These are phyloP conservation scores for Sphaerulina vaccinii DNA, from an alignment of 2,329 filamentous ascomycete species.

Conservation along the genomic window DNA sequence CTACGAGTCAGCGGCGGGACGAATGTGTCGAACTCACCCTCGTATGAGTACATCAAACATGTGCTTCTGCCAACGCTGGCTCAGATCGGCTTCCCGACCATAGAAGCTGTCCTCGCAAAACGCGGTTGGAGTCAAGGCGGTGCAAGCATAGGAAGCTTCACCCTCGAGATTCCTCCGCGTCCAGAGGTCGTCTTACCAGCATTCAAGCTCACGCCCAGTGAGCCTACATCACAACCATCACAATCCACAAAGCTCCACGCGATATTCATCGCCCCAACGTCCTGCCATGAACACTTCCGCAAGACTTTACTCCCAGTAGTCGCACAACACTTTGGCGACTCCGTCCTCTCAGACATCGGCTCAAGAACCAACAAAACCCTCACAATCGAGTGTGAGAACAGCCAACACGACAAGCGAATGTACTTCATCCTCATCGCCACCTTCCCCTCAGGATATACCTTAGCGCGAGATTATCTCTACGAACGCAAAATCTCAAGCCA, in stretches of 20 bases:
- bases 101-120: conserved; percentile 45
- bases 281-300: conserved; percentile 33
- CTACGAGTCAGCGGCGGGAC: conserved; percentile 58
- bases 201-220: conserved; percentile 38
- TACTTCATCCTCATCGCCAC: conserved; percentile 59
- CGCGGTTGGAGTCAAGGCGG: conserved; percentile 56
- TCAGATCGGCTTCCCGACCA: conserved; percentile 50
- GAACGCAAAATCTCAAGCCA: conserved; percentile 37
- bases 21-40: conserved; percentile 56
- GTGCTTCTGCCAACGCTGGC: conserved; percentile 56
- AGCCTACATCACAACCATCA: conserved; percentile 17
- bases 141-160: conserved; percentile 49
- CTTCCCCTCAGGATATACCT: conserved; percentile 42
- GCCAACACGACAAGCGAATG: conserved; percentile 35
- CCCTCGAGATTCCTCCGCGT: conserved; percentile 50
- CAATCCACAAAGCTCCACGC: conserved; percentile 31
- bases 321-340: conserved; percentile 18
- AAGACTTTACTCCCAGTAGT: conserved; percentile 14
- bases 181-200: conserved; percentile 31
- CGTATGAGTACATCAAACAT: conserved; percentile 56
- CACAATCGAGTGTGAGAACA: conserved; percentile 25
- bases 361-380: neutral
- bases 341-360: neutral
- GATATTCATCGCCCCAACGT: conserved; percentile 41
- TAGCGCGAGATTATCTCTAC: conserved; percentile 55